Base-by-base conservation (phyloP, 179 eudicot genomes). In the Beta macrorhiza region DNA sequence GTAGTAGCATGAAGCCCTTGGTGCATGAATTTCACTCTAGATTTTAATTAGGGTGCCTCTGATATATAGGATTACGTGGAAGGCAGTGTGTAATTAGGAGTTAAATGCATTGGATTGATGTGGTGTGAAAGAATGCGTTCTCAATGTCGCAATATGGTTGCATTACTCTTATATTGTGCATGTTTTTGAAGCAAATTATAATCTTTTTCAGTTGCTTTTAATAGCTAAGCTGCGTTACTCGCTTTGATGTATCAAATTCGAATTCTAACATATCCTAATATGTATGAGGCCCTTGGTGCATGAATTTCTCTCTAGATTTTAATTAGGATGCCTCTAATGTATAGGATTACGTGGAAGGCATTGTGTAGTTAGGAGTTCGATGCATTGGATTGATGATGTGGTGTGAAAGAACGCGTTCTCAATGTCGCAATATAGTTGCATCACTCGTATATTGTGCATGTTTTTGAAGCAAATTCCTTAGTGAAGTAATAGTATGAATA, bases 121-220 rank as follows among this genome's bases (percentile, higher is more conserved):
- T 49, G 53, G 9, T 5, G 53, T 49, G 53, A 49, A 49, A 19
- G 16, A 56, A 8, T 17, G 20, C 22, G 3, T 51, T 51, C 29
- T 52, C 19, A 22, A 52, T 51, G 17, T 51, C 1, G 1, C 42
- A 51, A 72, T 22, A 22, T 51, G 8, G 61, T 49, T 72, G 76
- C 76, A 51, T 72, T n/a, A 73, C 25, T 69, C 17, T 25, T 69
- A 44, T 15, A 44, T 17, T 5, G 52, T 15, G 20, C n/a, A 10
- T 53, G 25, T 0, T 55, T 74, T 55, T 25, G 7, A 29, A 16
- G 19, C 10, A 5, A 55, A 73, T 11, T 12, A 25, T 2, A 1
- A 47, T 7, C 20, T 14, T 74, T 80, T 78, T 17, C 59, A 53
- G 64, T 81, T 55, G 29, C 69, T 58, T 67, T 62, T 61, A 51